Base-by-base conservation (phyloP, 345 rosid species). In the Mangifera indica region DNA sequence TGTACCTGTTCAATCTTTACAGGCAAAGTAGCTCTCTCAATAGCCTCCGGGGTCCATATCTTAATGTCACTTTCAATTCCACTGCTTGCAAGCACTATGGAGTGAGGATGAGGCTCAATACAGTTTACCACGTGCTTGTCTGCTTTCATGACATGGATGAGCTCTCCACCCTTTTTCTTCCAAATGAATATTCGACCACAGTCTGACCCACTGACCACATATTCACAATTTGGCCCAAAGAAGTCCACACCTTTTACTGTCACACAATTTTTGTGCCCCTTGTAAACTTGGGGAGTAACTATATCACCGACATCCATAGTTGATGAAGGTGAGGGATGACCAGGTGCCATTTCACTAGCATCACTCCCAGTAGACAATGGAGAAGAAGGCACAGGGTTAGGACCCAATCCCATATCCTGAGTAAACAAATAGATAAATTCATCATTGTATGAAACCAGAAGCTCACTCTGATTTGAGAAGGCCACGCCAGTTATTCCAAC, bases 131-230 rank as follows among this genome's bases (percentile, higher is more conserved):
- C 79, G 76, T 85, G 67, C 76, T 56, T 86, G 82, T 95, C 98
- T 12, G 85, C 96, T 83, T 86, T 87, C 83, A 95, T 89, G 56
- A 87, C 90, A 75, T 89, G 93, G 60, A 92, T 59, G 51, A 91
- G 92, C 81, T 87, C 83, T 66, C 98, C 97, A 17, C 81, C 83
- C 73, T 83, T 89, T 73, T 88, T 95, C 87, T 79, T 89, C 99
- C 99, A 95, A 37, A 92, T 87, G 79, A 95, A 95, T 70, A 92
- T 86, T 63, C 91, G 83, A 32, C 99, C 99, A 81, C 99, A 95
- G 76, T 95, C 98, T 44, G 99, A 95, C 18, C 99, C 99, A 25
- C 98, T 95, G 72, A 84, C 87, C 78, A 95, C 99, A 80, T 90
- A 95, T 70, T 95, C 97, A 46, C 87, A 88, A 72, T 78, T 67